Percentiles rank a stretch among this genome's conserved stretches.
Conservation (phyloP, 2,329 filamentous ascomycete genomes). For the Sclerotinia spermophila region DNA sequence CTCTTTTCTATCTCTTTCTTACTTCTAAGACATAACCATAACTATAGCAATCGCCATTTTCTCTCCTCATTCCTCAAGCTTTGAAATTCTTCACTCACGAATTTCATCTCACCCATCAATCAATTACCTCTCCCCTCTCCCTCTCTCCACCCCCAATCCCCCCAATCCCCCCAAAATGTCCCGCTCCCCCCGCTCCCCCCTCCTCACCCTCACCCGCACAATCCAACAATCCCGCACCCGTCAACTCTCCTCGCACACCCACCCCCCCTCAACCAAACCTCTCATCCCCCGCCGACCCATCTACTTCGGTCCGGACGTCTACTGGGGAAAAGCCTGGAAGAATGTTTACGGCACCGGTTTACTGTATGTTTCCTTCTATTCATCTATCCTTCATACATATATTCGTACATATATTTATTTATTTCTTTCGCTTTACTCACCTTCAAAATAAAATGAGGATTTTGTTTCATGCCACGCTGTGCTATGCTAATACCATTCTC, state of each 20-base stretch:
- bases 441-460: too few species aligned
- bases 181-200: neutral
- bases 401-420: too few species aligned
- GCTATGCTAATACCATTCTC: neutral
- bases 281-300: neutral
- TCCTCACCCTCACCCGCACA: neutral
- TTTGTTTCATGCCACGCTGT: too few species aligned
- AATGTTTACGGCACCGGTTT: neutral
- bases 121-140: neutral
- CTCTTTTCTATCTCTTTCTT: neutral
- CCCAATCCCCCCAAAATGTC: neutral
- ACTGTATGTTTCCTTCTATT: neutral
- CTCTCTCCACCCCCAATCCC: neutral
- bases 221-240: neutral
- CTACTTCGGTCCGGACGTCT: conserved; percentile 6
- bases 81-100: neutral
- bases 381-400: too few species aligned
- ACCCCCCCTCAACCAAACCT: neutral
- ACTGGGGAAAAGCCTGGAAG: conserved; percentile 12
- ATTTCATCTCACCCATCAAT: neutral
- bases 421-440: too few species aligned
- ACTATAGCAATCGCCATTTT: neutral
- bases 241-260: too few species aligned
- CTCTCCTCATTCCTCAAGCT: neutral
- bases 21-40: too few species aligned